These are phyloP conservation scores for Auricularia sp. DNA, from an alignment of 768 basidiomycete genomes.

Conservation along the genomic window DNA sequence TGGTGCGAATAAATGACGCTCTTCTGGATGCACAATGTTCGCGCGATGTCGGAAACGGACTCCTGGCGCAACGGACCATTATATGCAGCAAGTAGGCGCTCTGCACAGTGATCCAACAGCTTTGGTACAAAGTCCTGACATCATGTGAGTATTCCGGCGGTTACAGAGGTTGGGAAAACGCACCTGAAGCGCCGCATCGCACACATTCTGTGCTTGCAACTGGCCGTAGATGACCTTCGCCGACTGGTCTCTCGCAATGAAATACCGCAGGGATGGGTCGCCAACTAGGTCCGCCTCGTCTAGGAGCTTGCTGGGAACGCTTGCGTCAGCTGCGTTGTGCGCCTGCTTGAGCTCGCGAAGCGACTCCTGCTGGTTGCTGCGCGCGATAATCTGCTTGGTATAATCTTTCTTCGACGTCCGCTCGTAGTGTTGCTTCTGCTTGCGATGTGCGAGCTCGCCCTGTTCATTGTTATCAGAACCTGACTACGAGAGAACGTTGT, in stretches of 20 bases:
- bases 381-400: not conserved
- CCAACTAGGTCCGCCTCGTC: no score
- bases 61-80: constrained; percentile 16
- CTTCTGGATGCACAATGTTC: not conserved
- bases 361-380: not conserved
- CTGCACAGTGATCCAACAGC: constrained; percentile 17
- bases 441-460: constrained; percentile 6
- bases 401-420: not conserved
- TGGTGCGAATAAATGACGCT: constrained; percentile 4
- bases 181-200: no score
- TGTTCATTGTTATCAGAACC: not conserved
- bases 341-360: not conserved
- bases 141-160: not conserved
- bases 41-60: not conserved
- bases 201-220: no score
- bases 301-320: not conserved
- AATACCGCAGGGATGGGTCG: no score
- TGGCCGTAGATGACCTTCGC: no score
- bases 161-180: constrained; percentile 7
- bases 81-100: constrained; percentile 4
- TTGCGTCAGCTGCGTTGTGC: not conserved
- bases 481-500: not conserved
- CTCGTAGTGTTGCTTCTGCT: not conserved
- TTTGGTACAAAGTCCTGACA: constrained; percentile 12
- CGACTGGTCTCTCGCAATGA: no score